Evolutionary conservation across 768 basidiomycete species (phyloP).

Genomic region (Lactarius akahatsu): DNA sequence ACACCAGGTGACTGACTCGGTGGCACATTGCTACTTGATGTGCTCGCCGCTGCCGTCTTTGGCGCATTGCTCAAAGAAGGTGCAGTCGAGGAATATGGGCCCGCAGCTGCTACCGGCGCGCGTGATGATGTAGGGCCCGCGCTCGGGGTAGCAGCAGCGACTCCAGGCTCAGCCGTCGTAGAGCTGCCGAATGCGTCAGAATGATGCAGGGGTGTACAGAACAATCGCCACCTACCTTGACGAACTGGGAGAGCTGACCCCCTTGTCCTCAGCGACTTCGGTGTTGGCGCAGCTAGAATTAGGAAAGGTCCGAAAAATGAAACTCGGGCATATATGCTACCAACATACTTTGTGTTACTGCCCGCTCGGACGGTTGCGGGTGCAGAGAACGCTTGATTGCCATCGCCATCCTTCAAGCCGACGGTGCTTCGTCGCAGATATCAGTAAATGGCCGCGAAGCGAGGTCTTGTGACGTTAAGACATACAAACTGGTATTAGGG

Average conservation of each 20-base stretch:
- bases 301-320: neutral
- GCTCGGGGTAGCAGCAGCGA: neutral
- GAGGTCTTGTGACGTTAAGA: constrained; percentile 16
- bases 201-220: neutral
- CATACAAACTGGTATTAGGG: constrained; percentile 49
- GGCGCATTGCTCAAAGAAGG: neutral
- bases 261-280: constrained; percentile 19
- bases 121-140: neutral
- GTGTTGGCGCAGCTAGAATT: constrained; percentile 22
- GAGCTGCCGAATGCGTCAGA: constrained; percentile 4
- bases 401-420: constrained; percentile 57
- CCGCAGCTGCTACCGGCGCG: neutral
- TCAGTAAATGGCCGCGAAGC: constrained; percentile 4
- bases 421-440: constrained; percentile 44
- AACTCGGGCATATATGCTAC: neutral
- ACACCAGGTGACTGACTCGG: constrained; percentile 33
- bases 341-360: constrained; percentile 38
- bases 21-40: neutral
- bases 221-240: neutral
- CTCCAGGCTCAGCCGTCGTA: neutral
- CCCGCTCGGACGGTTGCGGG: constrained; percentile 45
- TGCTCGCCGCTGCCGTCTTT: constrained; percentile 5
- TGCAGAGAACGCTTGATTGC: constrained; percentile 52
- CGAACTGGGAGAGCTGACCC: constrained; percentile 7
- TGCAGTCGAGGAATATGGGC: neutral